phyloP scores from a whole-genome alignment of 179 eudicot genomes.

The Beta corolliflora region DNA sequence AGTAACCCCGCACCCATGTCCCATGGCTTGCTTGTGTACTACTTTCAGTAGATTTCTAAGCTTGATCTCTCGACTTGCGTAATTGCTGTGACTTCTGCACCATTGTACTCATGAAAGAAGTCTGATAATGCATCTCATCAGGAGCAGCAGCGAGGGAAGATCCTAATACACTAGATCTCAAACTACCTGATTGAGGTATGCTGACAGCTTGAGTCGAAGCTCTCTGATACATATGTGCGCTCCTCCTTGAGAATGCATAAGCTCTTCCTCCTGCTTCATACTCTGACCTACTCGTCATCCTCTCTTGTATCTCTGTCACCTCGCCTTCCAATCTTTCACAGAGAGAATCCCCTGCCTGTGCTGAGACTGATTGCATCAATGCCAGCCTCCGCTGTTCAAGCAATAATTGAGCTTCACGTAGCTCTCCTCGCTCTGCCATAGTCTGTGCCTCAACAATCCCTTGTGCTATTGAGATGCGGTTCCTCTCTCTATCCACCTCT shows the following conservation, averaged over 20 bases:
- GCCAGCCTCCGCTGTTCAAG: slow-evolving; percentile 29
- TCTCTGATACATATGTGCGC: slow-evolving; percentile 48
- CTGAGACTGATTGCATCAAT: slow-evolving; percentile 40
- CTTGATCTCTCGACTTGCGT: slow-evolving; percentile 2
- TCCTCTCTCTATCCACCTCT: slow-evolving; percentile 62
- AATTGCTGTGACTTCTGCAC: slow-evolving; percentile 21
- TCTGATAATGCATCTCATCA: slow-evolving; percentile 13
- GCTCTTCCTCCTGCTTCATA: slow-evolving; percentile 52
- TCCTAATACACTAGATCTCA: background rate
- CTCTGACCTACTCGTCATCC: slow-evolving; percentile 33
- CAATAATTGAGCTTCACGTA: slow-evolving; percentile 32
- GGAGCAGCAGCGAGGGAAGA: background rate
- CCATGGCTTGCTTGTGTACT: slow-evolving; percentile 3
- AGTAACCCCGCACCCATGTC: background rate
- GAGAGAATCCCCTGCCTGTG: slow-evolving; percentile 44
- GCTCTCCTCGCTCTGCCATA: slow-evolving; percentile 51
- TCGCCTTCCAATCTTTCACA: slow-evolving; percentile 34
- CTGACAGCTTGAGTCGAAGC: slow-evolving; percentile 43
- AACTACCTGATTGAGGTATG: no score
- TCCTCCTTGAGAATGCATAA: slow-evolving; percentile 40
- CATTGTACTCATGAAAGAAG: slow-evolving; percentile 26
- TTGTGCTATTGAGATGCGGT: slow-evolving; percentile 46
- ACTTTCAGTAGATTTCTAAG: slow-evolving; percentile 9
- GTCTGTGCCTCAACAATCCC: slow-evolving; percentile 46
- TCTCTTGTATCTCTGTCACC: slow-evolving; percentile 37